Percentiles rank a stretch among this genome's conserved stretches.
These are phyloP conservation scores for Serendipita vermifera DNA, from an alignment of 768 basidiomycete species.

Conservation along the genomic window DNA sequence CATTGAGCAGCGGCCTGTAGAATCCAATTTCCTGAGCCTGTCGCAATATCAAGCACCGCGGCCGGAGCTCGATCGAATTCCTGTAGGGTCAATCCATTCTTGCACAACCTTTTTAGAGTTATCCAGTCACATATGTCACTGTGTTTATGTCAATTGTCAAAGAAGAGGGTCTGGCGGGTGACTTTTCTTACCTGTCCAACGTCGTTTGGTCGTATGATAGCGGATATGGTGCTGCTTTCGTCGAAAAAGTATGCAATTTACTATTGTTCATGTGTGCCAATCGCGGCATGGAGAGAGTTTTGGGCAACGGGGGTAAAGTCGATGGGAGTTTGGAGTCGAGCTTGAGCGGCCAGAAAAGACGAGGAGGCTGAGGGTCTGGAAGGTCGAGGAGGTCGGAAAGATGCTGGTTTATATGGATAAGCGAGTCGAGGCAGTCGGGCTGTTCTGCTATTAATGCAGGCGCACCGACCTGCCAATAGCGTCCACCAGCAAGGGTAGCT, in stretches of 20 bases:
- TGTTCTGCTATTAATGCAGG: too few relatives aligned
- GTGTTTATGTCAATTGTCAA: neutral
- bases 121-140: slow-evolving; percentile 8
- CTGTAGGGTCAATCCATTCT: neutral
- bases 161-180: neutral
- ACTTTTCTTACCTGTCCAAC: neutral
- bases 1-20: neutral
- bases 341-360: too few relatives aligned
- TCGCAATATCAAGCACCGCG: neutral
- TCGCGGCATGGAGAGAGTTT: neutral
- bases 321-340: too few relatives aligned
- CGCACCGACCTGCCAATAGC: too few relatives aligned
- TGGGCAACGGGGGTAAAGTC: neutral
- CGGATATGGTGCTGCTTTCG: slow-evolving; percentile 1
- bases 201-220: neutral
- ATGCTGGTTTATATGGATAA: too few relatives aligned
- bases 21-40: neutral
- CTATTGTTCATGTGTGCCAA: neutral
- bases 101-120: neutral
- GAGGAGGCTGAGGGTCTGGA: too few relatives aligned
- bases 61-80: neutral
- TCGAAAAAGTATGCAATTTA: neutral
- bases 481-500: too few relatives aligned
- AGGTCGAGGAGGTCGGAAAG: too few relatives aligned
- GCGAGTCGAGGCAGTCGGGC: too few relatives aligned